Evolutionary conservation across 192 early-diverging fungal genomes (phyloP), one percentile per base, ranked within the genome.

Genomic region (Podila verticillata): DNA sequence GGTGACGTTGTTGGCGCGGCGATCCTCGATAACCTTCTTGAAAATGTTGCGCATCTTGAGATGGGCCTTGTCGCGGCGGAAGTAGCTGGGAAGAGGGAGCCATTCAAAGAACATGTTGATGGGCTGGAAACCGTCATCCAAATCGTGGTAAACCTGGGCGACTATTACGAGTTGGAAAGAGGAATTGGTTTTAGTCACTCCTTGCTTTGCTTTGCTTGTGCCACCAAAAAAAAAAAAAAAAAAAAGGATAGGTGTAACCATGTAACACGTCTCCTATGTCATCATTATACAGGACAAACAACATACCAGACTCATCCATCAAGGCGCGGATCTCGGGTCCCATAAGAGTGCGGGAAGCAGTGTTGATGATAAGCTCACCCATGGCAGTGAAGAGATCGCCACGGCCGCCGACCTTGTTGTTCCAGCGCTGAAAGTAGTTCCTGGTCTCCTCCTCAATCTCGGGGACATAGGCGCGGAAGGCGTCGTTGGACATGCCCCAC

Each of bases 61-160:
- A 80, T 98, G 90, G 22, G 98, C 98, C 32, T 82, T 82, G 84
- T 97, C 96, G 68, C 96, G 93, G 35, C 88, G 86, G 73, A 91
- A 90, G 87, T 97, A 97, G 26, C 89, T 87, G 24, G 95, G 95
- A 30, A 96, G 89, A 35, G 98, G 98, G 56, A 99, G 86, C 89
- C 95, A 94, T 63, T 91, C 85, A 81, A 99, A 96, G 74, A 98
- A 86, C 63, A 97, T 95, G 86, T 97, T 97, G 81, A 99, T 90
- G 49, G 98, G 98, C 48, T 92, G 89, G 78, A 99, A 95, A 63
- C 96, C 96, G 54, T 88, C 87, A 84, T 99, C 98, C 34, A 99
- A 88, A 77, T 97, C 95, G 84, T 96, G 93, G 90, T 96, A 99
- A 28, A 97, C 86, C 62, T 96, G 88, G 17, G 98, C 96, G 49